Conservation (phyloP, 768 basidiomycete species). For the Floccularia luteovirens region DNA sequence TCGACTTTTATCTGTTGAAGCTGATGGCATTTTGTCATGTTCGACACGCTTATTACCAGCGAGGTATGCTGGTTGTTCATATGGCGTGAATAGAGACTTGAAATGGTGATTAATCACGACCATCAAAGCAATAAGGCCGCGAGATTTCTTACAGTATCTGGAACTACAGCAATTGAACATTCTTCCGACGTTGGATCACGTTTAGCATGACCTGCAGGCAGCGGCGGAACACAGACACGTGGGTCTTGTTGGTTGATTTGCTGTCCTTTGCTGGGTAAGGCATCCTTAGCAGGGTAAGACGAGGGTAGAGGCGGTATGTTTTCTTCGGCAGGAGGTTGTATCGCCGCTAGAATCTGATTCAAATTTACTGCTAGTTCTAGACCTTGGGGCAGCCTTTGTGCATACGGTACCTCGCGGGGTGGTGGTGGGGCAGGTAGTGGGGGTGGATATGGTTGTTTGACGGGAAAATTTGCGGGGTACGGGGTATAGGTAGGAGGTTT, state of each 20-base stretch:
- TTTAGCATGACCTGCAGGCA: background rate
- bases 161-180: background rate
- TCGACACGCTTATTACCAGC: background rate
- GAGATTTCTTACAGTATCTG: background rate
- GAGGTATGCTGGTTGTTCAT: slow-evolving; percentile 3
- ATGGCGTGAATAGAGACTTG: background rate
- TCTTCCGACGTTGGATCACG: background rate
- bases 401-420: slow-evolving; percentile 9
- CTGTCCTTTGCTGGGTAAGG: background rate
- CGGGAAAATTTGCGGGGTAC: slow-evolving; percentile 12
- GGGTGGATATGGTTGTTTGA: slow-evolving; percentile 16
- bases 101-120: background rate
- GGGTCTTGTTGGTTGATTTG: background rate
- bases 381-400: slow-evolving; percentile 9
- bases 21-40: background rate
- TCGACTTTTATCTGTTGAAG: slow-evolving; percentile 1
- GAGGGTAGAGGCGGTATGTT: too few species aligned
- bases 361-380: background rate
- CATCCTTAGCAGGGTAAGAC: too few species aligned
- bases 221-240: background rate
- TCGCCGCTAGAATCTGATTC: background rate
- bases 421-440: slow-evolving; percentile 14
- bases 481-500: slow-evolving; percentile 8
- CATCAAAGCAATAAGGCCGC: background rate
- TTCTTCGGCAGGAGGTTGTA: background rate